Conservation (phyloP, 805 yeast species). For the Kluyveromyces aestuarii region DNA sequence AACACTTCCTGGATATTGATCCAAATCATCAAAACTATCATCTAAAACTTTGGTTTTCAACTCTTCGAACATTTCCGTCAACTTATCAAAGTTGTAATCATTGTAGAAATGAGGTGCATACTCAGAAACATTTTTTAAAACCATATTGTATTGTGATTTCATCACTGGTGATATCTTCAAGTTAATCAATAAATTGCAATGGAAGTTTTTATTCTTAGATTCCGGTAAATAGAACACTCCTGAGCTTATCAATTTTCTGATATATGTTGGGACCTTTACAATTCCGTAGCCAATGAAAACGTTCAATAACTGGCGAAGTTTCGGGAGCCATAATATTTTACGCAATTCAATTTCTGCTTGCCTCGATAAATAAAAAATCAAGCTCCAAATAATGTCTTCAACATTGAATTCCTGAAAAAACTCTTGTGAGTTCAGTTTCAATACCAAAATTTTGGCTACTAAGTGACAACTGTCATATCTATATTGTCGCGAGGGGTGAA, state of each 20-base stretch:
- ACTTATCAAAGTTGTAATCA: slow-evolving; percentile 26
- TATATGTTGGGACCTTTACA: slow-evolving; percentile 47
- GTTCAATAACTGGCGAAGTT: slow-evolving; percentile 38
- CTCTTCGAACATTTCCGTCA: slow-evolving; percentile 28
- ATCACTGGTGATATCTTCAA: slow-evolving; percentile 42
- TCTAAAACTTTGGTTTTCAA: slow-evolving; percentile 17
- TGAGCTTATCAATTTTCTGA: slow-evolving; percentile 74
- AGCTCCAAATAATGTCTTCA: slow-evolving; percentile 29
- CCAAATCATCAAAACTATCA: slow-evolving; percentile 12
- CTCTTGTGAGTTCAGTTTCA: slow-evolving; percentile 22
- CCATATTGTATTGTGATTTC: slow-evolving; percentile 47
- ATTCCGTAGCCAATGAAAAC: slow-evolving; percentile 33
- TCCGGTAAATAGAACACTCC: slow-evolving; percentile 66
- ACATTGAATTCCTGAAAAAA: slow-evolving; percentile 26
- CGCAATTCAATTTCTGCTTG: slow-evolving; percentile 22
- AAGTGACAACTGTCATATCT: slow-evolving; percentile 26
- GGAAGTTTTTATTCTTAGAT: slow-evolving; percentile 42
- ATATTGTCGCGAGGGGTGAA: slow-evolving; percentile 21
- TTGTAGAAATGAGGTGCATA: slow-evolving; percentile 30
- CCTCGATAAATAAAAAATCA: slow-evolving; percentile 31
- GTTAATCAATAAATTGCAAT: slow-evolving; percentile 46
- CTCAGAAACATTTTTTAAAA: slow-evolving; percentile 40
- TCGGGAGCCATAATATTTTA: slow-evolving; percentile 19
- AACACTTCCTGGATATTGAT: slow-evolving; percentile 32
- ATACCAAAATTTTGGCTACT: slow-evolving; percentile 21